Evolutionary conservation across 352 stramenopile species (phyloP), one percentile per base, ranked within the genome.

Genomic region (Globisporangium canariense): DNA sequence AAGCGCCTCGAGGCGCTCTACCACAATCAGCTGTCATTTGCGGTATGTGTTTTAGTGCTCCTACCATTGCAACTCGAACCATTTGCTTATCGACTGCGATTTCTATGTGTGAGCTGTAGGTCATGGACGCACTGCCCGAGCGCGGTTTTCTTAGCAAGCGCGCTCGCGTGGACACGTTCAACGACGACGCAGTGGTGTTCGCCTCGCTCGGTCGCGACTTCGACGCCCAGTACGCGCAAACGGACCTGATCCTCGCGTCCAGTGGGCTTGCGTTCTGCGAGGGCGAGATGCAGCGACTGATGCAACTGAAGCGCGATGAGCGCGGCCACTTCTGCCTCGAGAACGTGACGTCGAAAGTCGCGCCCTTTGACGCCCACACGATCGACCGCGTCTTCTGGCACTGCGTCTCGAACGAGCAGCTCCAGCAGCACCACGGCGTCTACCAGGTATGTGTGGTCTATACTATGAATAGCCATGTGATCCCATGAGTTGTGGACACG

Each of bases 1-100:
- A 75, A 77, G 49, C 47, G 70, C 43, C 70, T 79, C 28, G 71
- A 81, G 43, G 61, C 64, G 16, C 69, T 69, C 38, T 79, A 77
- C 58, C 62, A 65, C 46, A 75, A 68, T 18, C 52, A 58, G 8
- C 28, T 45, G 10, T 38, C 36, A 18, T 58, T 58, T 8, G 52
- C 16, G 32, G 52, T 58, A 25, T 25, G 22, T 25, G 22, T 25
- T 25, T 25, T 25, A 25, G 22, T 25, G 22, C 22, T 1, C 22
- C 22, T 25, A 25, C 22, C 22, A 25, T 25, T 25, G 22, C 22
- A 25, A 25, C 22, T 25, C 22, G 22, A 25, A 25, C 22, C 22
- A 25, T 25, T 25, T 25, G 22, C 22, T 25, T 25, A 25, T 6
- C 7, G 3, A 20, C 32, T 36, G 18, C 9, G 18, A 25, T 4